Conservation (phyloP, 2,329 filamentous ascomycete genomes). For the Exophiala viscosa region DNA sequence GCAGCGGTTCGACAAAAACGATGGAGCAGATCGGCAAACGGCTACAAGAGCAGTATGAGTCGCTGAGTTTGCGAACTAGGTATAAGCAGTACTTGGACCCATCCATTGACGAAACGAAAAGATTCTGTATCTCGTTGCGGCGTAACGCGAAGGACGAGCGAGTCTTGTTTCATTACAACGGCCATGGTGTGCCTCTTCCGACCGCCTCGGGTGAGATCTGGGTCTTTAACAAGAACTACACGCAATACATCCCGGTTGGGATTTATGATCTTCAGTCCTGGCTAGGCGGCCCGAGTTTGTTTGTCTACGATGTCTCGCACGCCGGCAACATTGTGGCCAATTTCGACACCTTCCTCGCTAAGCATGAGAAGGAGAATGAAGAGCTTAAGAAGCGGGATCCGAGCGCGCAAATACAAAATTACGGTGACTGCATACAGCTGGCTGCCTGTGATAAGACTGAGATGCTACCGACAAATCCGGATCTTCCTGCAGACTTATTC, state of each 20-base stretch:
- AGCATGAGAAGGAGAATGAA: slow-evolving; percentile 84
- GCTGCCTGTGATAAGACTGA: slow-evolving; percentile 89
- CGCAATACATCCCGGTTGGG: slow-evolving; percentile 96
- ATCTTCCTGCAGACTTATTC: slow-evolving; percentile 90
- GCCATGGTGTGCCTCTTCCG: slow-evolving; percentile 92
- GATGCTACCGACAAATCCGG: slow-evolving; percentile 89
- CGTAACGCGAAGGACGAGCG: slow-evolving; percentile 93
- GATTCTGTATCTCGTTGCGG: slow-evolving; percentile 85
- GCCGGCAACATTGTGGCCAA: slow-evolving; percentile 93
- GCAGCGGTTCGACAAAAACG: slow-evolving; percentile 72
- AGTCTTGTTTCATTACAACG: slow-evolving; percentile 97
- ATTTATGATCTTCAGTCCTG: slow-evolving; percentile 92
- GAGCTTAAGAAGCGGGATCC: slow-evolving; percentile 74
- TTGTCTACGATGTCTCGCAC: slow-evolving; percentile 96
- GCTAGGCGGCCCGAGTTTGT: slow-evolving; percentile 92
- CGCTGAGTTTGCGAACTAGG: slow-evolving; percentile 85
- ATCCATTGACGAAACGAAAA: slow-evolving; percentile 94
- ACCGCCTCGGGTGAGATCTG: slow-evolving; percentile 96
- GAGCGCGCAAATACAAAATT: slow-evolving; percentile 58
- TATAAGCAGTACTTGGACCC: slow-evolving; percentile 97
- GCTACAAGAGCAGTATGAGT: slow-evolving; percentile 94
- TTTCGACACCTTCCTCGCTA: slow-evolving; percentile 90
- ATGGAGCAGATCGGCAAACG: slow-evolving; percentile 94
- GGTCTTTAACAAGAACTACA: slow-evolving; percentile 99
- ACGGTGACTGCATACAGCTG: slow-evolving; percentile 85